Evolutionary conservation across 495 filamentous ascomycete genomes (phyloP).

Genomic region (Cercophora samala): DNA sequence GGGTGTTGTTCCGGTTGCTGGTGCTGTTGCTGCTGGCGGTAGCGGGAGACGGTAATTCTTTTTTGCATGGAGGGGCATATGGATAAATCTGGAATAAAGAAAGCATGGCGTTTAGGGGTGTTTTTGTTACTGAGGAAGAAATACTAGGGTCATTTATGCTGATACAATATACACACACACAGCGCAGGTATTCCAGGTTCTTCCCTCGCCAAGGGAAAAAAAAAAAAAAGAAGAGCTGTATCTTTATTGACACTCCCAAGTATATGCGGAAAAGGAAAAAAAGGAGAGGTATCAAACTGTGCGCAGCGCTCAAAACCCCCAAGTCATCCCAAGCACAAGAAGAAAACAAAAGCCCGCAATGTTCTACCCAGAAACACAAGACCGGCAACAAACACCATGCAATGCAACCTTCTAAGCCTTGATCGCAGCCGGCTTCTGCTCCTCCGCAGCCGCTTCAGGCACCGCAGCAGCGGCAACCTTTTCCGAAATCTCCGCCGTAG

Average conservation of each 20-base stretch:
- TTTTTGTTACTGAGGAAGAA: neutral
- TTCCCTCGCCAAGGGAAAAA: too few species aligned
- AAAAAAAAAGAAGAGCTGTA: neutral
- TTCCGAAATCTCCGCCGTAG: constrained; percentile 17
- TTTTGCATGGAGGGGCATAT: too few species aligned
- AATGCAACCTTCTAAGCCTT: neutral
- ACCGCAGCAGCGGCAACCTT: constrained; percentile 5
- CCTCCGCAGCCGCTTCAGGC: neutral
- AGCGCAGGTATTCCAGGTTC: neutral
- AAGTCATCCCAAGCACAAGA: neutral
- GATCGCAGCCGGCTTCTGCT: neutral
- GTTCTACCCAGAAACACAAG: neutral
- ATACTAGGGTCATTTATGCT: neutral
- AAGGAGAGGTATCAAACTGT: constrained; percentile 2
- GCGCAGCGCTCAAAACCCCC: constrained; percentile 4
- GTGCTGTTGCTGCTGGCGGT: neutral
- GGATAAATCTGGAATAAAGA: neutral
- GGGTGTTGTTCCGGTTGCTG: constrained; percentile 32
- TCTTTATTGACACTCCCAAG: neutral
- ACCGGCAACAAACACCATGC: neutral
- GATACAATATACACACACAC: neutral
- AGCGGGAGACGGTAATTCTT: neutral
- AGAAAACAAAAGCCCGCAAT: neutral
- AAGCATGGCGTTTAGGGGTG: neutral
- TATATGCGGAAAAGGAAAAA: neutral